A percentile compares a stretch with the other conserved stretches of the same genome.
These are phyloP conservation scores for Whalleya microplaca DNA, from an alignment of 2,329 filamentous ascomycete genomes.

Conservation along the genomic window DNA sequence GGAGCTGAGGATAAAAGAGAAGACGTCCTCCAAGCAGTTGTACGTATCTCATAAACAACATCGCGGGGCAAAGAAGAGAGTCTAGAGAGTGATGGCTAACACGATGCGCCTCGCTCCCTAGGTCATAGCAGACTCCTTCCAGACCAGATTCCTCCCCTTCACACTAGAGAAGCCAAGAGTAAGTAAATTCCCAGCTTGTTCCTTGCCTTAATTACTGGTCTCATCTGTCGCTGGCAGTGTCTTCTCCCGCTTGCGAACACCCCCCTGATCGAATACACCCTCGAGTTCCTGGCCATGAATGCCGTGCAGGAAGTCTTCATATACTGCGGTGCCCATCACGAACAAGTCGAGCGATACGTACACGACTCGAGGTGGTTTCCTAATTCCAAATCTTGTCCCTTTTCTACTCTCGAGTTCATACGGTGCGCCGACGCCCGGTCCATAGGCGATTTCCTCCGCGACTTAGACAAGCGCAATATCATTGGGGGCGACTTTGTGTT, in stretches of 20 bases:
- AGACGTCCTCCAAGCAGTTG: conserved; percentile 55
- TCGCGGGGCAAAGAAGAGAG: conserved; percentile 16
- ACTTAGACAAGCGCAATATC: conserved; percentile 83
- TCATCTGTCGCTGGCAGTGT: conserved; percentile 61
- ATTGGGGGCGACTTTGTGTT: conserved; percentile 90
- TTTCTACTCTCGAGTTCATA: conserved; percentile 81
- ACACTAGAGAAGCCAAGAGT: conserved; percentile 87
- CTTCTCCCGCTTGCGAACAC: conserved; percentile 91
- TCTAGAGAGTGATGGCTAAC: conserved; percentile 18
- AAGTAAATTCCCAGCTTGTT: conserved; percentile 38
- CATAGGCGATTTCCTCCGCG: conserved; percentile 91
- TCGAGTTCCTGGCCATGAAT: conserved; percentile 93
- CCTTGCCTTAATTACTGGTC: conserved; percentile 20
- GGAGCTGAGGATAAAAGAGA: conserved; percentile 59
- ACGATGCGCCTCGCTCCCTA: conserved; percentile 39
- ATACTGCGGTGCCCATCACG: conserved; percentile 86
- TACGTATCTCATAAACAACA: conserved; percentile 20
- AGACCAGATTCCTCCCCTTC: conserved; percentile 88
- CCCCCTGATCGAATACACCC: conserved; percentile 94
- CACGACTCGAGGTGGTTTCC: conserved; percentile 74
- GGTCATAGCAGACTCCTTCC: conserved; percentile 93
- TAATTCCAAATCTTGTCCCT: conserved; percentile 61
- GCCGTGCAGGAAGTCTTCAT: conserved; percentile 94
- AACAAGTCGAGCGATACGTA: conserved; percentile 87
- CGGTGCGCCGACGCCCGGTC: conserved; percentile 82